phyloP scores from a whole-genome alignment of 1,284 basidiomycete genomes.

The Ceratobasidium sp. region DNA sequence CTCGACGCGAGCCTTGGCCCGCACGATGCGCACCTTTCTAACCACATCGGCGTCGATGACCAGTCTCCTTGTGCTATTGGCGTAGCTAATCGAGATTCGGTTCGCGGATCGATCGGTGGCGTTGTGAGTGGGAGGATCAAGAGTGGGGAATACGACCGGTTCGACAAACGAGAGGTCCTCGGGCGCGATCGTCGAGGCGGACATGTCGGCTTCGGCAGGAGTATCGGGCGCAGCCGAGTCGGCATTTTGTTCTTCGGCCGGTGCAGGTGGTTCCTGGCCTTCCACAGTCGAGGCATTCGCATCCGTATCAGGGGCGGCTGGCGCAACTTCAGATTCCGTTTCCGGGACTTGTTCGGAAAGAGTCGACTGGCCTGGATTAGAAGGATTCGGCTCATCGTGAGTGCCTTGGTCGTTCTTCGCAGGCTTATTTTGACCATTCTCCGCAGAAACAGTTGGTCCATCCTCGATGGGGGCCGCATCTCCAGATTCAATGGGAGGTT shows the following conservation, averaged over 20 bases:
- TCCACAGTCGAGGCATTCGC: too few species aligned
- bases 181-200: background rate
- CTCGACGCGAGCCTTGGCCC: slow-evolving; percentile 86
- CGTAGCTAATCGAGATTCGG: slow-evolving; percentile 88
- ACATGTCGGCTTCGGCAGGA: background rate
- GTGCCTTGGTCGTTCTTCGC: too few species aligned
- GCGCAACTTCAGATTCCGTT: background rate
- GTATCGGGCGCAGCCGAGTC: background rate
- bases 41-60: slow-evolving; percentile 90
- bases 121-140: background rate
- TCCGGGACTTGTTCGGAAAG: too few species aligned
- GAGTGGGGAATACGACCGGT: slow-evolving; percentile 24
- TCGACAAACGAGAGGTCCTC: slow-evolving; percentile 10
- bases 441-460: too few species aligned
- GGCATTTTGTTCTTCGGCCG: background rate
- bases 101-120: slow-evolving; percentile 46
- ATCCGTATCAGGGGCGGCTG: background rate
- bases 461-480: too few species aligned
- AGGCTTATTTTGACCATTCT: too few species aligned
- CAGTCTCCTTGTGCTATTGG: slow-evolving; percentile 82
- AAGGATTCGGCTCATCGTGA: too few species aligned
- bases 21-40: slow-evolving; percentile 77
- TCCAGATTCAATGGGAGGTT: too few species aligned
- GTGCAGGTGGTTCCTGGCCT: too few species aligned
- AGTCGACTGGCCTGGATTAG: too few species aligned